phyloP scores from a whole-genome alignment of 2,329 filamentous ascomycete species.

The Coleophoma cylindrospora region DNA sequence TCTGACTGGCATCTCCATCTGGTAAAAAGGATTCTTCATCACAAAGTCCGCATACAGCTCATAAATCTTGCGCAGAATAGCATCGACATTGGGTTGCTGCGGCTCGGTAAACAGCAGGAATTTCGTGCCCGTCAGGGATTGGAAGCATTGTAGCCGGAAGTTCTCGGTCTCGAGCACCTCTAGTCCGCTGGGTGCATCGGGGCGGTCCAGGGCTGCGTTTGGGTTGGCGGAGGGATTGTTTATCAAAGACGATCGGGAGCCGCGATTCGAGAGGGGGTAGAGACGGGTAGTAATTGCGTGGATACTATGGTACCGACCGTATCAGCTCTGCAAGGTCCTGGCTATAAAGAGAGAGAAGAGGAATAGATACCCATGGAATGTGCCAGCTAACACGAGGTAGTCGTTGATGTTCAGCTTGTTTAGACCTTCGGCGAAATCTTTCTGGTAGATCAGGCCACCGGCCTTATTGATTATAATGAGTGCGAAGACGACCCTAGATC shows the following conservation, averaged over 20 bases:
- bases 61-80: slow-evolving; percentile 79
- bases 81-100: slow-evolving; percentile 68
- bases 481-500: slow-evolving; percentile 79
- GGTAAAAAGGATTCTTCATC: slow-evolving; percentile 99
- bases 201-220: slow-evolving; percentile 33
- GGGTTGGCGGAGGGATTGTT: slow-evolving; percentile 41
- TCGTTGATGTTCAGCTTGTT: slow-evolving; percentile 92
- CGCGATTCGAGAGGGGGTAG: slow-evolving; percentile 51
- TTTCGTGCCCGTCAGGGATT: slow-evolving; percentile 89
- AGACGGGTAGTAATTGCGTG: slow-evolving; percentile 65
- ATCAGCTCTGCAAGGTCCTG: not conserved
- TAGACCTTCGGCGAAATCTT: slow-evolving; percentile 81
- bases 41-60: slow-evolving; percentile 96
- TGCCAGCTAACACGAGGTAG: slow-evolving; percentile 92
- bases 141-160: slow-evolving; percentile 94
- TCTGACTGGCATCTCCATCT: slow-evolving; percentile 92
- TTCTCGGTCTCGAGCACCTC: slow-evolving; percentile 92
- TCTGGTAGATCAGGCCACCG: slow-evolving; percentile 92
- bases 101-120: slow-evolving; percentile 93
- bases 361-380: slow-evolving; percentile 77
- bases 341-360: slow-evolving; percentile 7
- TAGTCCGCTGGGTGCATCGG: slow-evolving; percentile 68
- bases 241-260: slow-evolving; percentile 49
- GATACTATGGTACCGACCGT: slow-evolving; percentile 38
- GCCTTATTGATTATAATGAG: slow-evolving; percentile 99